These are phyloP conservation scores for Garcia nutans DNA, from an alignment of 345 rosid genomes.

Conservation along the genomic window DNA sequence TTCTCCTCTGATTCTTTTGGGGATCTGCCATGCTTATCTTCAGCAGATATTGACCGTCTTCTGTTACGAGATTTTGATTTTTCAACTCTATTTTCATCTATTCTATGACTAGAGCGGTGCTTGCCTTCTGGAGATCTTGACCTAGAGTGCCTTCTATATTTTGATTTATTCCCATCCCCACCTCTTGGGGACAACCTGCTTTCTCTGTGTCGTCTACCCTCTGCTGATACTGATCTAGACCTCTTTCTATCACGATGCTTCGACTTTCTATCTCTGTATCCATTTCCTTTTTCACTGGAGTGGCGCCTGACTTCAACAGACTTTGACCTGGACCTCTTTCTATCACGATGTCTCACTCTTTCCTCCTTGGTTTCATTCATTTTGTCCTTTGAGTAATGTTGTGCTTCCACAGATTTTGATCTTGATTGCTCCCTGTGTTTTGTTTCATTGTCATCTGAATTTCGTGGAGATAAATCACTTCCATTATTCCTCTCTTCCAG, in stretches of 20 bases:
- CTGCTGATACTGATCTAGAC: constrained; percentile 65
- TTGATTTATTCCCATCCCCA: constrained; percentile 49
- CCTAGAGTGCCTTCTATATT: constrained; percentile 49
- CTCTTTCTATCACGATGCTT: constrained; percentile 56
- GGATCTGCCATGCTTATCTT: constrained; percentile 34
- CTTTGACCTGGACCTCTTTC: constrained; percentile 69
- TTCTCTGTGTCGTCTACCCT: constrained; percentile 43
- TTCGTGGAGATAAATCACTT: constrained; percentile 37
- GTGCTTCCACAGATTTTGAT: no score
- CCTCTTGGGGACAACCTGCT: constrained; percentile 54
- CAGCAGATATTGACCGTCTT: constrained; percentile 47
- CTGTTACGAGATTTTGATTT: constrained; percentile 46
- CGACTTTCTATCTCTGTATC: constrained; percentile 49
- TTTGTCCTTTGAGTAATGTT: constrained; percentile 35
- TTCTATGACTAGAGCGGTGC: constrained; percentile 41
- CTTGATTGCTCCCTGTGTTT: constrained; percentile 46
- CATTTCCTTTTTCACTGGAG: constrained; percentile 41
- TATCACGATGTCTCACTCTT: constrained; percentile 43
- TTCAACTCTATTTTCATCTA: constrained; percentile 39
- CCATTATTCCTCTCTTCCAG: constrained; percentile 38
- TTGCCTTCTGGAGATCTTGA: constrained; percentile 53
- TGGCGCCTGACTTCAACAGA: constrained; percentile 54
- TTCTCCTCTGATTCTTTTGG: constrained; percentile 41
- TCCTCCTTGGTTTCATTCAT: constrained; percentile 38
- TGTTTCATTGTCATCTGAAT: constrained; percentile 44